Evolutionary conservation across 768 basidiomycete genomes (phyloP).

Genomic region (Hypholoma sublateritium): DNA sequence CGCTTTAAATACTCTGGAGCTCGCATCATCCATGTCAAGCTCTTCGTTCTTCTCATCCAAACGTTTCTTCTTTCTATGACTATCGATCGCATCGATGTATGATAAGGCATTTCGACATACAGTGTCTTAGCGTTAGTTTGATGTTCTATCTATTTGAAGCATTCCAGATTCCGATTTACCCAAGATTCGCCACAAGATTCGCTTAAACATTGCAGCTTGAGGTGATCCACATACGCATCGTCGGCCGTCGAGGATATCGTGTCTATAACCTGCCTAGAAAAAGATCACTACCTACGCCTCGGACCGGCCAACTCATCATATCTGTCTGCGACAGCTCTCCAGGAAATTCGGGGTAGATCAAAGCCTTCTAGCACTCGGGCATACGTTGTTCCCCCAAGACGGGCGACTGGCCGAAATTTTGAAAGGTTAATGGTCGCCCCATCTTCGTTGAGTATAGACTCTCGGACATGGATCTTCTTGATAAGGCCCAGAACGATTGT

Average conservation of each 20-base stretch:
- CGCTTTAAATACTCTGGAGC: neutral
- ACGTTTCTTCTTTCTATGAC: neutral
- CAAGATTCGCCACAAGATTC: neutral
- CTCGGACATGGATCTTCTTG: constrained; percentile 51
- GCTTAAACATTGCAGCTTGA: neutral
- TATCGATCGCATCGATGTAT: constrained; percentile 11
- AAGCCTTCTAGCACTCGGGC: constrained; percentile 47
- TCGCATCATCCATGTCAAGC: neutral
- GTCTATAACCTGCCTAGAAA: neutral
- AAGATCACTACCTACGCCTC: neutral
- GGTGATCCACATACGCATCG: neutral
- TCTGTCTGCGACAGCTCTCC: constrained; percentile 28
- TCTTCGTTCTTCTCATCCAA: neutral
- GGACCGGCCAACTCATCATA: constrained; percentile 24
- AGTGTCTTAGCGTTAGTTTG: neutral
- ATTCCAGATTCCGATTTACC: neutral
- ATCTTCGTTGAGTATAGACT: constrained; percentile 44
- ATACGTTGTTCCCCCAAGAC: constrained; percentile 59
- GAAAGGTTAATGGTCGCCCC: constrained; percentile 42
- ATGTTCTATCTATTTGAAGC: neutral
- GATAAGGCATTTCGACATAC: constrained; percentile 4
- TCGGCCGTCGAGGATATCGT: neutral
- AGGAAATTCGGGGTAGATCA: constrained; percentile 41
- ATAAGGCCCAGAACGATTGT: constrained; percentile 55
- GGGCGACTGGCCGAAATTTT: constrained; percentile 48